Conservation (phyloP, 768 basidiomycete genomes). For the Tephrocybe sp. region DNA sequence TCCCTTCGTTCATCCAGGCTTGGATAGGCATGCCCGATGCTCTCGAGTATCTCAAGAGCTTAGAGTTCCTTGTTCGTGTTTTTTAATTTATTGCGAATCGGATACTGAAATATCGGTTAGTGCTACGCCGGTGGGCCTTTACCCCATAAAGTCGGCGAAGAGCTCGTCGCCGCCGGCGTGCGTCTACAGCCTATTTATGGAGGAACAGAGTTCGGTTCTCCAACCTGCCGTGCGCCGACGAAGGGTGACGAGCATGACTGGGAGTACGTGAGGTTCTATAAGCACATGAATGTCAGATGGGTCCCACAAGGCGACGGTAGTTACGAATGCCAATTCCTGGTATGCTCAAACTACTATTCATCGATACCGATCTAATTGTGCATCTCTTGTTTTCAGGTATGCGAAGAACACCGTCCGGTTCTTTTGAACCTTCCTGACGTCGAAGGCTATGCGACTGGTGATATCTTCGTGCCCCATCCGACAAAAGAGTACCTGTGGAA, state of each 20-base stretch:
- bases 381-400: conserved; percentile 25
- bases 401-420: conserved; percentile 21
- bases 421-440: conserved; percentile 33
- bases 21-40: conserved; percentile 24
- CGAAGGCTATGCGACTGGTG: conserved; percentile 35
- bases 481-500: conserved; percentile 33
- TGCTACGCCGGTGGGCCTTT: conserved; percentile 29
- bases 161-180: conserved; percentile 27
- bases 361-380: too few relatives aligned
- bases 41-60: conserved; percentile 21
- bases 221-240: conserved; percentile 10
- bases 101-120: conserved; percentile 13
- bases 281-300: conserved; percentile 28
- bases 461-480: conserved; percentile 36
- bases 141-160: conserved; percentile 28
- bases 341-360: too few relatives aligned
- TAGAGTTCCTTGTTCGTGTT: conserved; percentile 29
- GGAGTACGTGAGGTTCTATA: conserved; percentile 30
- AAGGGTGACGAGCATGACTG: conserved; percentile 27
- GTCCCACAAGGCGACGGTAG: too few relatives aligned
- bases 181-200: conserved; percentile 23
- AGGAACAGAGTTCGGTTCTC: conserved; percentile 28
- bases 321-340: conserved; percentile 37
- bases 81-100: not conserved
- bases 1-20: conserved; percentile 29